Evolutionary conservation across 2,329 filamentous ascomycete genomes (phyloP).

Genomic region (Epichloe elymi): DNA sequence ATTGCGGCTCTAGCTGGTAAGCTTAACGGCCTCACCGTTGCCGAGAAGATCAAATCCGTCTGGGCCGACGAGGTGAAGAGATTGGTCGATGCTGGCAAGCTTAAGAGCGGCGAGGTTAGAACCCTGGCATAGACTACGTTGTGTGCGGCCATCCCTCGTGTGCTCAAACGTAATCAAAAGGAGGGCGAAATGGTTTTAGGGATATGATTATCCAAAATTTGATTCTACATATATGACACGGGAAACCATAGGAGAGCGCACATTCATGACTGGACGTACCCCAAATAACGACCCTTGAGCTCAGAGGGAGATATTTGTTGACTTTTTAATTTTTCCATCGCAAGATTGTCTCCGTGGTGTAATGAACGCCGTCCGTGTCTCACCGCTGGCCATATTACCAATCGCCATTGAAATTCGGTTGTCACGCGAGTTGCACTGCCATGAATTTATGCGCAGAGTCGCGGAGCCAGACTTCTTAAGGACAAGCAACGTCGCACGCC

Average conservation of each 20-base stretch:
- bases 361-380: too few species aligned
- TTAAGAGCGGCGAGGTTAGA: slow-evolving; percentile 75
- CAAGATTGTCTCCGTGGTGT: too few species aligned
- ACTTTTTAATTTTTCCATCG: too few species aligned
- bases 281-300: not conserved
- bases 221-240: not conserved
- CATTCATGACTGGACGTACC: not conserved
- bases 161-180: not conserved
- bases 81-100: slow-evolving; percentile 68
- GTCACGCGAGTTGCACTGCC: too few species aligned
- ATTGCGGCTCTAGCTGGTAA: slow-evolving; percentile 71
- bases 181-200: not conserved
- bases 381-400: too few species aligned
- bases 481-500: too few species aligned
- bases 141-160: not conserved
- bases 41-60: slow-evolving; percentile 70
- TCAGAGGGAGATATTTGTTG: not conserved
- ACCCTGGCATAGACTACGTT: slow-evolving; percentile 28
- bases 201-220: not conserved
- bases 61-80: slow-evolving; percentile 69
- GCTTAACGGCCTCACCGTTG: slow-evolving; percentile 66
- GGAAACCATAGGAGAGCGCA: not conserved
- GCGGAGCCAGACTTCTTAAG: too few species aligned
- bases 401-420: too few species aligned
- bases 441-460: too few species aligned